Percentiles rank a stretch among this genome's conserved stretches.
Evolutionary conservation across 1,284 basidiomycete species (phyloP).

Genomic region (Athelia sp.): DNA sequence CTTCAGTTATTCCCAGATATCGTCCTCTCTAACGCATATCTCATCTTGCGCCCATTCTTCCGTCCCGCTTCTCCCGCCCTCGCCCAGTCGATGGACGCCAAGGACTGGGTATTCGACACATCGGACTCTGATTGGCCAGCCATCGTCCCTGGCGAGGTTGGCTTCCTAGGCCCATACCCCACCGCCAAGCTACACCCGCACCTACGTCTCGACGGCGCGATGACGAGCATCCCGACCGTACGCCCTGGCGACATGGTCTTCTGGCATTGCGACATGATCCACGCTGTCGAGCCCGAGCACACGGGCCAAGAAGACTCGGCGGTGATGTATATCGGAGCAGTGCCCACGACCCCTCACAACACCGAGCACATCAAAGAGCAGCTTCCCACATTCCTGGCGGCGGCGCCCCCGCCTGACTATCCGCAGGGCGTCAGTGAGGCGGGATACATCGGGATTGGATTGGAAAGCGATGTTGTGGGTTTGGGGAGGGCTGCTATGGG

Average conservation of each 20-base stretch:
- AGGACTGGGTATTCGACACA: slow-evolving; percentile 71
- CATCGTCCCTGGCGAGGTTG: slow-evolving; percentile 35
- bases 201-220: slow-evolving; percentile 62
- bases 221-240: slow-evolving; percentile 73
- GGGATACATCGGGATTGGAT: slow-evolving; percentile 45
- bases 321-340: slow-evolving; percentile 82
- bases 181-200: slow-evolving; percentile 59
- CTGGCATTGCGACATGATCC: slow-evolving; percentile 85
- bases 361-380: slow-evolving; percentile 62
- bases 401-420: slow-evolving; percentile 72
- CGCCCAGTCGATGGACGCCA: slow-evolving; percentile 42
- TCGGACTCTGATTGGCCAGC: slow-evolving; percentile 56
- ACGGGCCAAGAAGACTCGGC: slow-evolving; percentile 66
- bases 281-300: slow-evolving; percentile 75
- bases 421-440: slow-evolving; percentile 56
- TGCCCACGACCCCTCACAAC: slow-evolving; percentile 66
- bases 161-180: slow-evolving; percentile 49
- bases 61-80: slow-evolving; percentile 31
- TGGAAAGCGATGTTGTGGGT: slow-evolving; percentile 40
- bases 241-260: slow-evolving; percentile 81
- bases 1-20: slow-evolving; percentile 77
- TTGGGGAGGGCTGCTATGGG: slow-evolving; percentile 56
- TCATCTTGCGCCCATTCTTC: slow-evolving; percentile 84
- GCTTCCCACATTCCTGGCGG: slow-evolving; percentile 53
- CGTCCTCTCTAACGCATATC: slow-evolving; percentile 71